Evolutionary conservation across 2,329 filamentous ascomycete species (phyloP), one percentile per base, ranked within the genome.

Genomic region (Cytospora leucostoma): DNA sequence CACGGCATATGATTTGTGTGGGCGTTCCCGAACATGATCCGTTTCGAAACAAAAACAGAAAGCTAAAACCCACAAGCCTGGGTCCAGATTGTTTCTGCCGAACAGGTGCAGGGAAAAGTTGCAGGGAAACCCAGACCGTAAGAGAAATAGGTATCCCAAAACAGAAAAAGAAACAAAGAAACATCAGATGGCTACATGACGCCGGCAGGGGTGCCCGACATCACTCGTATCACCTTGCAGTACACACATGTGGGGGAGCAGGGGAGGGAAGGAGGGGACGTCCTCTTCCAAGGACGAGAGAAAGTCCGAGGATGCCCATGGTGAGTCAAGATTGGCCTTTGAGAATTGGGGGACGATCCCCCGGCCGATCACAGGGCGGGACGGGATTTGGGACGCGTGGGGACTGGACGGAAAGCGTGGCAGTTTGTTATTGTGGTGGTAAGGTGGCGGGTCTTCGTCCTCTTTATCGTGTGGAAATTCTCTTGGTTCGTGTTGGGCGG

Each of bases 181-280:
- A 61, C 59, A 61, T 55, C 38, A 61, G 59, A 61, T 55, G 59
- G 38, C 34, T 55, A 55, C 59, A 61, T 33, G 51, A 50, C 27
- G 51, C 51, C 40, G 19, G 51, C 59, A 55, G 37, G 59, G 59
- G 11, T 50, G 19, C 11, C 47, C 51, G n/a, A 38, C 21, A 37
- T 49, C 51, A 61, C 59, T 53, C 54, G 51, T 50, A 37, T 55
- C 59, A 61, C 59, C 37, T 61, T 34, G 51, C 59, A 61, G 51
- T 21, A 33, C 32, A 19, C 52, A 44, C 52, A 49, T 52, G 59
- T 38, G 54, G 49, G 49, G 54, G 35, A n/a, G 35, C 56, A 59
- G 40, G 38, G 32, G 27, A 38, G 19, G 51, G 19, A 32, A 53
- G 32, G 40, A 60, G 58, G 58, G 40, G 17, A 3, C 21, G 3